Conservation (phyloP, 441 rosid genomes). For the Pelargonium citronellum region DNA sequence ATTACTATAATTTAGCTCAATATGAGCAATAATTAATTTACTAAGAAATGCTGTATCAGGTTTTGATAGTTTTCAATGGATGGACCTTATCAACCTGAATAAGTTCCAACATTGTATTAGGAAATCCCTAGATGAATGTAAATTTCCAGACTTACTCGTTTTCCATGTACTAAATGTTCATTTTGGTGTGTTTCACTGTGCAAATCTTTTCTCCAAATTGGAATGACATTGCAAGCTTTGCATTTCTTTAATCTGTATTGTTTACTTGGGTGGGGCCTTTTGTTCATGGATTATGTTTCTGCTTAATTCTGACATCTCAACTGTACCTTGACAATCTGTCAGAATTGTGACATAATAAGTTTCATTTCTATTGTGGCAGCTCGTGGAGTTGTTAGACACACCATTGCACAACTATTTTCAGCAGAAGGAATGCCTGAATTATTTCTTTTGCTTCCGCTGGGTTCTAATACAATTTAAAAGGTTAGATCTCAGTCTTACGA, state of each 20-base stretch:
- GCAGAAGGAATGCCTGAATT: constrained; percentile 95
- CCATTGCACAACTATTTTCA: constrained; percentile 84
- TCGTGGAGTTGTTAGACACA: constrained; percentile 83
- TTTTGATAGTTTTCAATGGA: too few relatives aligned
- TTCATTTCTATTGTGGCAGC: constrained; percentile 39
- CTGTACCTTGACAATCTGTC: background rate
- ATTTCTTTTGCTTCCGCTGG: constrained; percentile 99
- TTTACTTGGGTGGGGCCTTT: too few relatives aligned
- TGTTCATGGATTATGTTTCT: background rate
- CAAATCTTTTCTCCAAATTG: background rate
- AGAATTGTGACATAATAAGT: constrained; percentile 14
- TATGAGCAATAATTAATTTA: too few relatives aligned
- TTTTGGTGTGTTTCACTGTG: background rate
- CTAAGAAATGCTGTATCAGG: too few relatives aligned
- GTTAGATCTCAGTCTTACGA: constrained; percentile 25
- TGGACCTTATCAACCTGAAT: too few relatives aligned
- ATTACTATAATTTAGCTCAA: too few relatives aligned
- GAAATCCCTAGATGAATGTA: too few relatives aligned
- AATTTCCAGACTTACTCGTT: background rate
- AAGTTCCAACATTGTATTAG: too few relatives aligned
- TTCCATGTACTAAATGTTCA: background rate
- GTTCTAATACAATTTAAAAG: constrained; percentile 90
- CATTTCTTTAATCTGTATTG: too few relatives aligned
- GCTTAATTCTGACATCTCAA: constrained; percentile 1
- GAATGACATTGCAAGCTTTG: background rate